A percentile compares a stretch with the other conserved stretches of the same genome.
These are phyloP conservation scores for Pseudodiploospora longispora DNA, from an alignment of 2,329 filamentous ascomycete genomes.

Conservation along the genomic window DNA sequence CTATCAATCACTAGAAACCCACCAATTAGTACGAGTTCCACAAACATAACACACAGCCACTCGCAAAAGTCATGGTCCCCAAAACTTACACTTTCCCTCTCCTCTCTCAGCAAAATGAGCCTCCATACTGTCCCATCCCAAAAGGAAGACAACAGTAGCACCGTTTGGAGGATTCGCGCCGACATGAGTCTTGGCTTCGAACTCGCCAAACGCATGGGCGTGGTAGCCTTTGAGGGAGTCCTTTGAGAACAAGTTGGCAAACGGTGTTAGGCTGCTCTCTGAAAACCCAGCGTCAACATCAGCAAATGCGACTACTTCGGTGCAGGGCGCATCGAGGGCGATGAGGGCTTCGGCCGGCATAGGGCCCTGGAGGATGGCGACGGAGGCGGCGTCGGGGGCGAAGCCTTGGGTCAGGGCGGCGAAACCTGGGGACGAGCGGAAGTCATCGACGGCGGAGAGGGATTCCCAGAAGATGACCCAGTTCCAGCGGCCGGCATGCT, in stretches of 20 bases:
- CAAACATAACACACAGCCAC: background rate
- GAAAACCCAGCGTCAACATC: conserved; percentile 24
- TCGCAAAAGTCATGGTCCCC: background rate
- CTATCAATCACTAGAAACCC: conserved; percentile 23
- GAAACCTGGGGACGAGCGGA: conserved; percentile 32
- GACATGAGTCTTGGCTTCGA: conserved; percentile 21
- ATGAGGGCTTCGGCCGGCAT: conserved; percentile 19
- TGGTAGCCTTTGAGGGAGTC: conserved; percentile 20
- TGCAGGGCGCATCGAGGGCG: conserved; percentile 27
- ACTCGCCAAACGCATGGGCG: conserved; percentile 25
- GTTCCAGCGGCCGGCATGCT: conserved; percentile 24
- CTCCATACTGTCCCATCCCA: conserved; percentile 33
- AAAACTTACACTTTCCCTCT: conserved; percentile 20
- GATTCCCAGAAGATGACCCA: conserved; percentile 28
- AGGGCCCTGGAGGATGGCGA: conserved; percentile 14
- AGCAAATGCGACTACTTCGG: conserved; percentile 30
- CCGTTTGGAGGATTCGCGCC: conserved; percentile 20
- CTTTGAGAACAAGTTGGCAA: conserved; percentile 14
- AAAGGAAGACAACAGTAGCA: conserved; percentile 23
- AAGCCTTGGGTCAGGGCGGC: conserved; percentile 32
- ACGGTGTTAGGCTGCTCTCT: conserved; percentile 20
- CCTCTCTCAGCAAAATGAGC: conserved; percentile 27
- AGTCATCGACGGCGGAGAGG: conserved; percentile 25
- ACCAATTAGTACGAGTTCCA: background rate
- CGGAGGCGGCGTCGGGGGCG: conserved; percentile 20